Evolutionary conservation across 345 rosid genomes (phyloP).

Genomic region (Murraya koenigii): DNA sequence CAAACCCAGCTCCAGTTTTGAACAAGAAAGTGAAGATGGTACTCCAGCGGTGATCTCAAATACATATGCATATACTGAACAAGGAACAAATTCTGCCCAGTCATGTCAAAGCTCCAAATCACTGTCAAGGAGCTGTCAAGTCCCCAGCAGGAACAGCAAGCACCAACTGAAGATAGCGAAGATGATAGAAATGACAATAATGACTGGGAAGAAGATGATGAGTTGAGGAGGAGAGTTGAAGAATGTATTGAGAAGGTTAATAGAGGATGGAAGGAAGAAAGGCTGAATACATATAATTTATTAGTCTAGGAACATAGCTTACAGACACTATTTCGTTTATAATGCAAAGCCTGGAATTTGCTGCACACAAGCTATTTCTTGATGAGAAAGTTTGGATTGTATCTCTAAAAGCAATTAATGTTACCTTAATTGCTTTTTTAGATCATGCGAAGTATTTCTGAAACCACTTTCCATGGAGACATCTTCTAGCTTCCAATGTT

Average conservation of each 20-base stretch:
- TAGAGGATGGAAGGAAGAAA: constrained; percentile 56
- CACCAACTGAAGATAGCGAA: neutral
- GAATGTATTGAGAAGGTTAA: constrained; percentile 63
- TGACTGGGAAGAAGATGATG: constrained; percentile 27
- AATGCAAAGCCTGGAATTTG: neutral
- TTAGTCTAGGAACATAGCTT: neutral
- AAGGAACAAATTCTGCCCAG: neutral
- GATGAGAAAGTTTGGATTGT: neutral
- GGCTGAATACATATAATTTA: constrained; percentile 1
- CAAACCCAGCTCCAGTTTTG: constrained; percentile 18
- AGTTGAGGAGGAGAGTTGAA: constrained; percentile 55
- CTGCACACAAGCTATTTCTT: neutral
- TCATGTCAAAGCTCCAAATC: neutral
- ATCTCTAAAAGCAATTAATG: too few relatives aligned
- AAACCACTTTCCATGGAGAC: neutral
- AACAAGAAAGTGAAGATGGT: constrained; percentile 11
- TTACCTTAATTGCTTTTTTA: too few relatives aligned
- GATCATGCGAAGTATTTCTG: neutral
- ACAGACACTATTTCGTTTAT: too few relatives aligned
- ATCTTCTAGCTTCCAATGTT: neutral
- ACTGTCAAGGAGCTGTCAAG: neutral
- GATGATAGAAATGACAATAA: neutral
- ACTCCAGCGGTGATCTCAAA: neutral
- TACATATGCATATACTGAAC: neutral
- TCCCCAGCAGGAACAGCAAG: neutral